Base-by-base conservation (phyloP, 192 early-diverging fungal species). In the Funneliformis geosporum region DNA sequence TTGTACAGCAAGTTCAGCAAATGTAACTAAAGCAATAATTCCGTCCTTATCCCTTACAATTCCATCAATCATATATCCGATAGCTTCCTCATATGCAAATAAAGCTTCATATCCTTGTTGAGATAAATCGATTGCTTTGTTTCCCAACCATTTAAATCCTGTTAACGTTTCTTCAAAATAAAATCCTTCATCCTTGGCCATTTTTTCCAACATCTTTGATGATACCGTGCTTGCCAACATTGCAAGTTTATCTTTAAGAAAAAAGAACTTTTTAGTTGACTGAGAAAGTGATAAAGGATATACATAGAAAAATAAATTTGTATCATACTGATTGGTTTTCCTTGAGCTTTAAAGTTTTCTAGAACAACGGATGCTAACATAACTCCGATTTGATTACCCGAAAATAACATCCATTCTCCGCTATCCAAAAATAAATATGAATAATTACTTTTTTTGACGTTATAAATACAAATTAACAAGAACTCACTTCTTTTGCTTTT, bases 141-240 rank as follows among this genome's bases (percentile, higher is more conserved):
- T 98, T 25, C 95, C 93, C 73, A 98, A 90, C 94, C 95, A 98
- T 83, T 98, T 98, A 89, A 98, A 97, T 39, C 97, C 96, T 11
- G 96, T 98, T 62, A 97, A 86, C 2, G 96, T 96, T 81, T 97
- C 96, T 60, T 92, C 92, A 82, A 95, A 98, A 47, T 86, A 85
- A 77, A 96, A 89, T 10, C 95, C 94, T 77, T 96, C 93, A 8
- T 82, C 82, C 23, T 86, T 83, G 0, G 93, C 93, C 84, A 98
- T 88, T 43, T 84, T 87, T 43, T 83, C 86, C 62, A 98, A 88
- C 90, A 97, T 94, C 66, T 90, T 93, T 27, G 94, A 95, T 11
- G 94, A 95, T 9, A 97, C 96, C 0, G 96, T 93, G 78, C 91
- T 95, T 81, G 94, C 92, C 18, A 95, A 82, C 89, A 97, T 90